A percentile compares a stretch with the other conserved stretches of the same genome.
These are phyloP conservation scores for Fennellomyces sp. DNA, from an alignment of 371 early-diverging fungal species.

Conservation along the genomic window DNA sequence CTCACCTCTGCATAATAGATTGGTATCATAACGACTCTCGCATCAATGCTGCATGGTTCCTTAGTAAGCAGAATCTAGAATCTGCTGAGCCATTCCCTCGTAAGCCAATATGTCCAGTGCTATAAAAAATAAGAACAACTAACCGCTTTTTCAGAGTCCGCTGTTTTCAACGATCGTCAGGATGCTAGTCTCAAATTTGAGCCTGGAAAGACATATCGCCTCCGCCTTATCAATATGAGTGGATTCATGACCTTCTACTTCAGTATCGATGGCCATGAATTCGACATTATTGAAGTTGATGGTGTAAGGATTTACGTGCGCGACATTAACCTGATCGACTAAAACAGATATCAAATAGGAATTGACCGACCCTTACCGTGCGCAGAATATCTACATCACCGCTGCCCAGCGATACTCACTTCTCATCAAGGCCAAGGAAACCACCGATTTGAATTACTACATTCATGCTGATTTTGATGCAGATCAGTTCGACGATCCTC, in stretches of 20 bases:
- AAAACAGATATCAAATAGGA: constrained; percentile 10
- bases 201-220: constrained; percentile 31
- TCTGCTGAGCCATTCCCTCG: constrained; percentile 48
- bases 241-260: constrained; percentile 68
- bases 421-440: constrained; percentile 66
- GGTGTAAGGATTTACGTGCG: constrained; percentile 40
- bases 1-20: no score
- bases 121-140: neutral
- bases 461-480: constrained; percentile 75
- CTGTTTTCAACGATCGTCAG: constrained; percentile 48
- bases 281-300: constrained; percentile 81
- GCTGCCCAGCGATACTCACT: constrained; percentile 73
- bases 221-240: constrained; percentile 63
- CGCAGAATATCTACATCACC: constrained; percentile 51
- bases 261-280: constrained; percentile 72
- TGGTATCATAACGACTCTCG: constrained; percentile 61
- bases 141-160: constrained; percentile 20
- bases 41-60: constrained; percentile 42
- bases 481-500: constrained; percentile 70
- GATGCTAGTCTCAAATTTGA: constrained; percentile 22
- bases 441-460: constrained; percentile 59
- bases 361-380: constrained; percentile 52
- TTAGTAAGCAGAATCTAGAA: constrained; percentile 51
- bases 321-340: neutral
- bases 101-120: neutral